Base-by-base conservation (phyloP, 371 early-diverging fungal genomes). In the Mortierella sp. region DNA sequence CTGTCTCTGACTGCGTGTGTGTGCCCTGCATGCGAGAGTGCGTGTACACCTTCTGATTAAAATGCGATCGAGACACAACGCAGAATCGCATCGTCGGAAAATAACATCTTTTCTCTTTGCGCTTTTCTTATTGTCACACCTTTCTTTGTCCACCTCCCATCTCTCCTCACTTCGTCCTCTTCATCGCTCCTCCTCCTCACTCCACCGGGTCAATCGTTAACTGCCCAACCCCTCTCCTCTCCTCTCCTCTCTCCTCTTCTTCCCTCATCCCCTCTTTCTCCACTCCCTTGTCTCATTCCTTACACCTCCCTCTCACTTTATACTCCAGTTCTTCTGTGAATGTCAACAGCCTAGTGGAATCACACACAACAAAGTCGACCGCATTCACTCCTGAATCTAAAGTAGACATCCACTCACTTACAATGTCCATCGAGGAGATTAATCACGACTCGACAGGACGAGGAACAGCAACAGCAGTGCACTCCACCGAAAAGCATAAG, bases 71-170 rank as follows among this genome's bases (percentile, higher is more conserved):
- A 65, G 10, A 38, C 24, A 56, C 7, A 35, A 60, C 63, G 63
- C 63, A 60, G 14, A 29, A 32, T 60, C 63, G 63, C 63, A 60
- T 60, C 63, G 63, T 60, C 74, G 55, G 56, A 73, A 10, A 73
- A 55, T 35, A 43, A 7, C n/a, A 27, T 1, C 12, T 51, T 29
- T 70, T 51, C 38, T n/a, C 60, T 58, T 75, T 68, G 24, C 1
- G 4, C 60, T 58, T 75, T 68, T 48, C 2, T 54, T 71, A 21
- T 54, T 18, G n/a, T 55, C 43, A 6, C 41, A 24, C 11, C 41
- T 41, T 48, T 74, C 56, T 14, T 56, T 54, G 8, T 10, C 43
- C 48, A 16, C 41, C 48, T 56, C 48, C 63, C 44, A 46, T 24
- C 46, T 4, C 38, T 49, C 75, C 0, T 49, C 41, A 41, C 32